These are phyloP conservation scores for Helotiales sp. DNA, from an alignment of 2,329 filamentous ascomycete genomes.

Conservation along the genomic window DNA sequence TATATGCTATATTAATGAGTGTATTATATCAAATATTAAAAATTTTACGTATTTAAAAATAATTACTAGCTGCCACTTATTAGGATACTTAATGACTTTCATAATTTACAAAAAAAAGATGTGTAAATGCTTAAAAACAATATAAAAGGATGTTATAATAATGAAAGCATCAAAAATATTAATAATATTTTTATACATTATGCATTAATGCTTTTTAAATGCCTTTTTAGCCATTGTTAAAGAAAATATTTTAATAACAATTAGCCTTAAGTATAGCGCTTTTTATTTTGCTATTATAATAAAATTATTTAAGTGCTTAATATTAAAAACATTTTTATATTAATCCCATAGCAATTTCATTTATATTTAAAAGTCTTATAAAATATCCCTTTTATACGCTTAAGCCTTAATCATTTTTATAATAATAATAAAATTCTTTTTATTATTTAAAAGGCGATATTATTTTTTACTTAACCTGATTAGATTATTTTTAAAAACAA, in stretches of 20 bases:
- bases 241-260: not conserved
- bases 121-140: not conserved
- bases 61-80: not conserved
- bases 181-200: not conserved
- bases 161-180: not conserved
- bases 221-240: not conserved
- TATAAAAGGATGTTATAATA: not conserved
- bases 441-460: not conserved
- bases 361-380: too few species aligned
- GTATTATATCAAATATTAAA: not conserved
- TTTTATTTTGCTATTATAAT: not conserved
- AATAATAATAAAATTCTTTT: not conserved
- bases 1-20: not conserved
- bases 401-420: not conserved
- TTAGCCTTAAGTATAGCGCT: not conserved
- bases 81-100: not conserved
- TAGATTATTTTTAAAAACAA: not conserved
- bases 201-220: not conserved
- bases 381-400: too few species aligned
- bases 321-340: not conserved
- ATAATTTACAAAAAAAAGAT: not conserved
- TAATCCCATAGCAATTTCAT: not conserved
- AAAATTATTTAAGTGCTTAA: not conserved
- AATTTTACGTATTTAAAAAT: not conserved
- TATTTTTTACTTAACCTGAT: not conserved